Percentiles rank a stretch among this genome's conserved stretches.
phyloP scores from a whole-genome alignment of 805 yeast species.

The Danielia reshetovae region DNA sequence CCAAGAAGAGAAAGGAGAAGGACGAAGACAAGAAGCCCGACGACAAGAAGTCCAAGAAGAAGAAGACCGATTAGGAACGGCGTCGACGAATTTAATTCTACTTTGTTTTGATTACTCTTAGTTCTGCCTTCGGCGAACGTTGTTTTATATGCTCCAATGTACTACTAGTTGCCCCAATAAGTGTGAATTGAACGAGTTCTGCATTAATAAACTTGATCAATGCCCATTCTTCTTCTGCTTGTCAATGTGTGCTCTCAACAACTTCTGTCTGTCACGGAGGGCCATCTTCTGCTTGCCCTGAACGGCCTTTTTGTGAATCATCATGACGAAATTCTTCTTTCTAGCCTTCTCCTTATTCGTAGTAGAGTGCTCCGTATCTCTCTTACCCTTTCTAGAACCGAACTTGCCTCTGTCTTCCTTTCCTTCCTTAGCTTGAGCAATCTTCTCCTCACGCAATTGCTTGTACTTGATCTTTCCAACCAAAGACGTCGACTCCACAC shows the following conservation, averaged over 20 bases:
- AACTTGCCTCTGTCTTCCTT: slow-evolving; percentile 88
- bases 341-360: slow-evolving; percentile 95
- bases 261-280: slow-evolving; percentile 84
- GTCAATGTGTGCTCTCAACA: slow-evolving; percentile 77
- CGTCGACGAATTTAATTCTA: too few relatives aligned
- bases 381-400: slow-evolving; percentile 82
- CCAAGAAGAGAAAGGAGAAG: slow-evolving; percentile 16
- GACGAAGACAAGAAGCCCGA: slow-evolving; percentile 5
- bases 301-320: slow-evolving; percentile 91
- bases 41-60: slow-evolving; percentile 14
- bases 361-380: slow-evolving; percentile 75
- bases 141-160: slow-evolving; percentile 1
- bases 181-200: too few relatives aligned
- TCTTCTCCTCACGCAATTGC: slow-evolving; percentile 84
- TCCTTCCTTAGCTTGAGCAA: slow-evolving; percentile 85
- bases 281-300: slow-evolving; percentile 92
- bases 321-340: slow-evolving; percentile 98
- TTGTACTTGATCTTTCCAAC: slow-evolving; percentile 80
- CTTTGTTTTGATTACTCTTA: too few relatives aligned
- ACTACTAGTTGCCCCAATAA: too few relatives aligned
- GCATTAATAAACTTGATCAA: too few relatives aligned
- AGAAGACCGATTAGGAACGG: slow-evolving; percentile 12
- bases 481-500: slow-evolving; percentile 73
- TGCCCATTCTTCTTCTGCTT: slow-evolving; percentile 88
- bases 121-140: slow-evolving; percentile 6